Conservation (phyloP, 768 basidiomycete species). For the Harrya chromipes region DNA sequence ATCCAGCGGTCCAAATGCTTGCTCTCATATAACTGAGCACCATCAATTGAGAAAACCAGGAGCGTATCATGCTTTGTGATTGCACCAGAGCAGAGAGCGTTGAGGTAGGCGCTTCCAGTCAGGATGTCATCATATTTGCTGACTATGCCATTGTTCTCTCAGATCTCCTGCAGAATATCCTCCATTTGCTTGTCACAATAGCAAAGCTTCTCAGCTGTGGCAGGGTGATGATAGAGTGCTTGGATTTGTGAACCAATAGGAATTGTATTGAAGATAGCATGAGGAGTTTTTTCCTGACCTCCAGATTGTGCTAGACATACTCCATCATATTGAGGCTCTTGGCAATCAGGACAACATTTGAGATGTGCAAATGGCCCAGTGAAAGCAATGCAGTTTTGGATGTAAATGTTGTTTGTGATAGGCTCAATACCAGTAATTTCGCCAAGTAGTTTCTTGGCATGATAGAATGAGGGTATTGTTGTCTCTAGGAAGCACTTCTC, state of each 20-base stretch:
- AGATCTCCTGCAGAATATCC: not conserved
- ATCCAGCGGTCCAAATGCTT: no score
- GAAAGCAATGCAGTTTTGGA: not conserved
- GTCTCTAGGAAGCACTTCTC: not conserved
- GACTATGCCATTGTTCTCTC: not conserved
- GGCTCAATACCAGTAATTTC: not conserved
- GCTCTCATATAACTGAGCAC: no score
- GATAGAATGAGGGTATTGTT: not conserved
- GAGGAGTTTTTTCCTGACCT: not conserved
- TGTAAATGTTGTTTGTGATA: not conserved
- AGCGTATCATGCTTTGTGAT: not conserved
- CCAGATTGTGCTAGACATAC: no score
- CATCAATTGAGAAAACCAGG: not conserved
- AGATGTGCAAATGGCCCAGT: not conserved
- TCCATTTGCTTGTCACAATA: not conserved
- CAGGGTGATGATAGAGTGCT: not conserved
- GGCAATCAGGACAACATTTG: not conserved
- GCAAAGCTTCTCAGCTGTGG: not conserved
- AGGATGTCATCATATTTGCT: not conserved
- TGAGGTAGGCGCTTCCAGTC: not conserved
- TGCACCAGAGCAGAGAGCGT: not conserved
- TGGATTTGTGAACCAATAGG: not conserved
- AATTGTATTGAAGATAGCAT: not conserved
- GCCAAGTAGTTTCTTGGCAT: not conserved
- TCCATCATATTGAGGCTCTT: not conserved